Evolutionary conservation across 1,284 basidiomycete species (phyloP), one percentile per base, ranked within the genome.

Genomic region (Heterobasidion irregulare): DNA sequence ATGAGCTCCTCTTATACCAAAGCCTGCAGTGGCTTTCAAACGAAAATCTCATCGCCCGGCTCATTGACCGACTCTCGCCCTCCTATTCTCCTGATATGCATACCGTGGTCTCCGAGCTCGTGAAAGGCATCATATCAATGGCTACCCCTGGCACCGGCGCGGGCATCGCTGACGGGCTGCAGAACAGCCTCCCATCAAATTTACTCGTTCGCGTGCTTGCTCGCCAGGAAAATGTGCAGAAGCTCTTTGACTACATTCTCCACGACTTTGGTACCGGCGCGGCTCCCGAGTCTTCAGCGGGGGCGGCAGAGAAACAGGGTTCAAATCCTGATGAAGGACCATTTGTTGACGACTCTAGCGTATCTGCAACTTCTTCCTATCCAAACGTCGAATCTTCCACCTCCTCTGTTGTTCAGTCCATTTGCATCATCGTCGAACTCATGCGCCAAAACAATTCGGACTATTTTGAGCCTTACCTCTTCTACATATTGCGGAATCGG

Each of bases 361-460:
- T 34, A 43, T 51, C 54, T 9, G 50, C 41, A 7, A 46, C 63
- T 26, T 66, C 67, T 48, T 58, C 56, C 2, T 67, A 80, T n/a
- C 88, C 89, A 0, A 86, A 82, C 33, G 72, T 82, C 15, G 86
- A 91, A 56, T 88, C 86, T 1, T 82, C 84, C n/a, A 84, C 86
- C 0, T 98, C 95, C 6, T 94, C 94, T 0, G 83, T 98, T 48
- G 81, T 91, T 35, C 86, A 94, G 58, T 89, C 93, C 32, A 90
- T 96, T 62, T 89, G 89, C 52, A 84, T 99, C 64, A 79, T 98
- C 60, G 91, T 98, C 64, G 97, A 99, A 69, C 80, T 99, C 43
- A 98, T 99, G 63, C 83, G 97, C 55, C 95, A 98, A 70, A 99
- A 99, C 72, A 99, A 99, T 71, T 96, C 94, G 53, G 96, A 99